These are phyloP conservation scores for Cucumis cinereus DNA, from an alignment of 306 rosid genomes.

Conservation along the genomic window DNA sequence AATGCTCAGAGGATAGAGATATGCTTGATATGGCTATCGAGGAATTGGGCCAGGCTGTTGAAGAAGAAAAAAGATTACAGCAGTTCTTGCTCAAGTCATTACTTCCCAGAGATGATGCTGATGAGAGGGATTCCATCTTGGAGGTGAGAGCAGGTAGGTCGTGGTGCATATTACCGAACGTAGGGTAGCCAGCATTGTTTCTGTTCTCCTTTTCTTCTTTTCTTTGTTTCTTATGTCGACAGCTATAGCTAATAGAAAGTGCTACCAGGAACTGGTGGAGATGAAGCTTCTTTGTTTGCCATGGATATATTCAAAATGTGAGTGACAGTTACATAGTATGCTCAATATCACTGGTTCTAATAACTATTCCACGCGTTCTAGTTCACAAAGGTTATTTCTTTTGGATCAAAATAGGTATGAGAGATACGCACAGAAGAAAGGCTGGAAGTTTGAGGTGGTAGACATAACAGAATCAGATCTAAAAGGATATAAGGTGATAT, in stretches of 20 bases:
- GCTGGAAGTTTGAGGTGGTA: constrained; percentile 80
- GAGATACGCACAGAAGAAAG: constrained; percentile 55
- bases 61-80: constrained; percentile 52
- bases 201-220: neutral
- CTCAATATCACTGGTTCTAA: constrained; percentile 2
- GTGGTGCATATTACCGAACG: neutral
- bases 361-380: constrained; percentile 14
- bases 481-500: constrained; percentile 67
- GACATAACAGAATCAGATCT: constrained; percentile 66
- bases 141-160: constrained; percentile 99
- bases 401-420: constrained; percentile 49
- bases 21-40: constrained; percentile 70
- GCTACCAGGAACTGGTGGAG: constrained; percentile 76
- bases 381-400: neutral
- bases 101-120: constrained; percentile 92
- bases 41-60: constrained; percentile 46
- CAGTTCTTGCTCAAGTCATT: constrained; percentile 49
- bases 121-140: constrained; percentile 87
- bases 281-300: constrained; percentile 92
- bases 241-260: neutral
- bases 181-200: neutral
- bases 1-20: constrained; percentile 68
- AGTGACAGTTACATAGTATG: constrained; percentile 13
- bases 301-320: constrained; percentile 88
- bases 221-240: neutral